Conservation (phyloP, 768 basidiomycete species). For the Leccinum fibrillosum region DNA sequence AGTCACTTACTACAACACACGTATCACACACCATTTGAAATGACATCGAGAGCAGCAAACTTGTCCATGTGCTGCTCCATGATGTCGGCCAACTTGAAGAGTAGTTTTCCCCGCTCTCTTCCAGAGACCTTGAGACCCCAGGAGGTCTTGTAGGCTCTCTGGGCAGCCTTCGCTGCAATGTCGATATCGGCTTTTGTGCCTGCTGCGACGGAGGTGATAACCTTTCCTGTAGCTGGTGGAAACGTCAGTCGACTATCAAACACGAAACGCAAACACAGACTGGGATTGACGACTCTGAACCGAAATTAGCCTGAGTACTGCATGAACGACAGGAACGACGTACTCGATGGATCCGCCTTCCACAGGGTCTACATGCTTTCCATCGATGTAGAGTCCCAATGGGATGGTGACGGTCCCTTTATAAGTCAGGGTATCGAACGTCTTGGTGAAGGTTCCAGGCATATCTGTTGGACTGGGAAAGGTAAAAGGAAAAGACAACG, state of each 20-base stretch:
- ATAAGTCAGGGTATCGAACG: conserved; percentile 53
- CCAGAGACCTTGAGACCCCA: conserved; percentile 10
- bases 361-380: conserved; percentile 46
- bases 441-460: conserved; percentile 40
- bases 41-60: conserved; percentile 9
- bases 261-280: conserved; percentile 23
- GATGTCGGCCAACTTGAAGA: conserved; percentile 7
- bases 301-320: conserved; percentile 1
- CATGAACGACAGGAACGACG: conserved; percentile 19
- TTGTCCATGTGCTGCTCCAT: conserved; percentile 7
- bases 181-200: conserved; percentile 9
- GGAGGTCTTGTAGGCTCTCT: conserved; percentile 4
- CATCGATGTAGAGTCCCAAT: conserved; percentile 70
- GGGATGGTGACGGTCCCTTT: conserved; percentile 54
- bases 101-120: conserved; percentile 1
- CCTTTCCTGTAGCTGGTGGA: conserved; percentile 4
- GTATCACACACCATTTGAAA: conserved; percentile 1
- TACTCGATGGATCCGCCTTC: conserved; percentile 60
- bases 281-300: conserved; percentile 53
- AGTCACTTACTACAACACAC: neutral
- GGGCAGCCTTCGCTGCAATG: conserved; percentile 2
- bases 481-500: neutral
- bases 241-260: conserved; percentile 20
- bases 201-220: conserved; percentile 7
- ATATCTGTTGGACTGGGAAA: conserved; percentile 18